These are phyloP conservation scores for Lactifluus subvellereus DNA, from an alignment of 768 basidiomycete species.

Conservation along the genomic window DNA sequence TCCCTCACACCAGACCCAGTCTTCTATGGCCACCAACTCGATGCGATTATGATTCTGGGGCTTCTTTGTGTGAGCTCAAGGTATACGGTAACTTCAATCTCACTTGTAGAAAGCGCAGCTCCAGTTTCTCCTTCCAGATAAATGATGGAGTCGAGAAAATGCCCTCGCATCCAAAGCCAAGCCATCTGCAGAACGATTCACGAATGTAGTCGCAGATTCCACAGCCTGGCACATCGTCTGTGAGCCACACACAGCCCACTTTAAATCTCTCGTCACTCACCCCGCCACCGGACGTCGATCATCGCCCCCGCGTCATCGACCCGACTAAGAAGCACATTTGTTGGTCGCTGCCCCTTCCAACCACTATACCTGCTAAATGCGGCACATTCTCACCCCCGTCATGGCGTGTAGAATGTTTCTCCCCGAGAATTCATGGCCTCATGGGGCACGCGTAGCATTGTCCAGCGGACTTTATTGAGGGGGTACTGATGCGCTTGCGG, in stretches of 20 bases:
- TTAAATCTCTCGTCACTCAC: not conserved
- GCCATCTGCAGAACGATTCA: not conserved
- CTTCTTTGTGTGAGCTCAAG: not conserved
- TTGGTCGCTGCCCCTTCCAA: constrained; percentile 7
- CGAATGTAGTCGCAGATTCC: not conserved
- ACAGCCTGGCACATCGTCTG: not conserved
- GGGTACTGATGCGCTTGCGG: not conserved
- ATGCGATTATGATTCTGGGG: not conserved
- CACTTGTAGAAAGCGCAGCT: not conserved
- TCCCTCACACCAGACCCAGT: not conserved
- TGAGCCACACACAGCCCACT: not conserved
- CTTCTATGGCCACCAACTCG: not conserved
- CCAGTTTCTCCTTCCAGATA: not conserved
- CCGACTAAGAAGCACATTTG: not conserved
- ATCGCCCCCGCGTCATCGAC: not conserved
- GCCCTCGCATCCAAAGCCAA: not conserved
- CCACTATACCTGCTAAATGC: constrained; percentile 17
- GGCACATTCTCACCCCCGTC: constrained; percentile 6
- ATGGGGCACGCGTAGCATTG: not conserved
- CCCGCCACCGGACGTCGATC: constrained; percentile 1
- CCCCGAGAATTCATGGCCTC: not conserved
- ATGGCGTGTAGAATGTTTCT: not conserved
- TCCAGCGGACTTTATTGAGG: constrained; percentile 2
- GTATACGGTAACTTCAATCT: not conserved
- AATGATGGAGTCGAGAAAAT: not conserved